A percentile compares a stretch with the other conserved stretches of the same genome.
phyloP scores from a whole-genome alignment of 495 filamentous ascomycete species.

The Talaromyces wortmannii region DNA sequence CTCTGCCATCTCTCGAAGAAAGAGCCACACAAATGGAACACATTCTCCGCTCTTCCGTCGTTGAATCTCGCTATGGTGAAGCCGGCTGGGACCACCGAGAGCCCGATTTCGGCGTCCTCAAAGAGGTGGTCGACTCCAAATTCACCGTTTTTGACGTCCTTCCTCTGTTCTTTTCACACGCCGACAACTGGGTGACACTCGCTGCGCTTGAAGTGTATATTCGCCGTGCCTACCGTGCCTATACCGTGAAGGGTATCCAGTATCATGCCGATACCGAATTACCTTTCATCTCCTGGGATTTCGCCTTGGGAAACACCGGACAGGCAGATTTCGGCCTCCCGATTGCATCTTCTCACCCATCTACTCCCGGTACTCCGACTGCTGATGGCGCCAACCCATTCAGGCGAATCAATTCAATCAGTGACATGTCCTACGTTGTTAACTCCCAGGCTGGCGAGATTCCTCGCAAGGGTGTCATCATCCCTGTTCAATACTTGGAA shows the following conservation, averaged over 20 bases:
- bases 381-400: conserved; percentile 52
- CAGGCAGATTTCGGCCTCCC: conserved; percentile 81
- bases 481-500: conserved; percentile 88
- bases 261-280: conserved; percentile 75
- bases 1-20: conserved; percentile 92
- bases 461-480: conserved; percentile 85
- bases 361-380: conserved; percentile 79
- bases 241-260: conserved; percentile 77
- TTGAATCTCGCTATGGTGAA: conserved; percentile 94
- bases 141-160: conserved; percentile 97
- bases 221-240: conserved; percentile 93
- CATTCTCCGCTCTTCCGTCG: conserved; percentile 93
- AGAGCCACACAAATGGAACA: conserved; percentile 95
- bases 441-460: conserved; percentile 63
- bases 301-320: conserved; percentile 84
- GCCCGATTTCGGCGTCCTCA: conserved; percentile 76
- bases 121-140: conserved; percentile 97
- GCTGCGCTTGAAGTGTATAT: conserved; percentile 94
- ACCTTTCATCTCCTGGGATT: conserved; percentile 91
- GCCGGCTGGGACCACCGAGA: conserved; percentile 96
- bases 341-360: conserved; percentile 65
- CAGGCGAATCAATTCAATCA: conserved; percentile 85
- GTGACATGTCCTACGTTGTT: conserved; percentile 86
- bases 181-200: conserved; percentile 90
- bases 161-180: conserved; percentile 86